Base-by-base conservation (phyloP, 768 basidiomycete species). In the Epithele typhae region DNA sequence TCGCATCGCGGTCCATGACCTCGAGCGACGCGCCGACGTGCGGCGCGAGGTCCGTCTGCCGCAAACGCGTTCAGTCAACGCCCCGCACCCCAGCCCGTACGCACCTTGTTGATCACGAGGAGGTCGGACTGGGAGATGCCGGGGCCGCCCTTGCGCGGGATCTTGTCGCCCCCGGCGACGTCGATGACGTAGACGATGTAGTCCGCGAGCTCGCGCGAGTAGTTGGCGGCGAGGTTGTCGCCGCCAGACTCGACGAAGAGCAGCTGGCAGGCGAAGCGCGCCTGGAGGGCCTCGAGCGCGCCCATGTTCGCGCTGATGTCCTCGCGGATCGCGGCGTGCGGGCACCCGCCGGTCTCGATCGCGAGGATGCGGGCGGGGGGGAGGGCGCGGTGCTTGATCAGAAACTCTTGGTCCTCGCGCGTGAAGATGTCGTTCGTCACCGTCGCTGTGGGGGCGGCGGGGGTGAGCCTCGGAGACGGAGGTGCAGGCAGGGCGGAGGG, bases 341-440 rank as follows among this genome's bases (percentile, higher is more conserved):
- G 95, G 64, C 95, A 99, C 1, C 96, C 95, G 15, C 92, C 94
- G 0, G 95, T 99, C 69, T 99, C 96, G 51, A 99, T 97, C 1
- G 95, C 94, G 17, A 90, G 79, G 57, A 99, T 98, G 25, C 92
- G 89, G 21, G 77, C 76, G 3, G 82, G 65, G 0, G 90, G 86
- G 5, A 99, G 79, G 0, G 95, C 95, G 47, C 85, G 78, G 68
- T 97, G 91, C 59, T 79, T 84, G 60, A 99, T 95, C 30, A 99
- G 71, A 66, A 99, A 99, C 59, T 98, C 95, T 64, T 96, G 93
- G 61, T 98, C 95, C 64, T 98, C 95, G 18, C 87, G 78, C 27
- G 95, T 99, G 68, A 99, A 99, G 63, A 99, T 99, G 67, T 99
- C 95, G 67, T 99, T 99, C n/a, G 95, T 99, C 12, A 95, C 92